A percentile compares a stretch with the other conserved stretches of the same genome.
Conservation (phyloP, 177 flowering plant species). For the Vitis hybrid region DNA sequence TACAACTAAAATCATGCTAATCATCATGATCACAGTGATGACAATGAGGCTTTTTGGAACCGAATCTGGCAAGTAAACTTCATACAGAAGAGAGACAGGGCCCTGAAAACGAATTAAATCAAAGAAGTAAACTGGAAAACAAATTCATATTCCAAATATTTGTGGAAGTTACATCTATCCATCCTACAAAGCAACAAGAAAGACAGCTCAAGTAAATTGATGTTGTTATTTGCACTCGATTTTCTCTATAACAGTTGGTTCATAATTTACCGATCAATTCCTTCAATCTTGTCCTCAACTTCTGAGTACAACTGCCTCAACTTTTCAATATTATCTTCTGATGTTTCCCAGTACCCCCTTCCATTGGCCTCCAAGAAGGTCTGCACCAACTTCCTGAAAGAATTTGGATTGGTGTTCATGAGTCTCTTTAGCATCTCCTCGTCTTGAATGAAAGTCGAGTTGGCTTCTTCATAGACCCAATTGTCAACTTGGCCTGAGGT, state of each 20-base stretch:
- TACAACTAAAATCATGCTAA: too few relatives aligned
- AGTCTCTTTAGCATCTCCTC: constrained; percentile 88
- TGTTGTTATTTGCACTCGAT: not conserved
- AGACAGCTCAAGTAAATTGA: not conserved
- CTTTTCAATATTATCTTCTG: constrained; percentile 79
- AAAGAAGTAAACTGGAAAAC: not conserved
- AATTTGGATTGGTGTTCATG: constrained; percentile 92
- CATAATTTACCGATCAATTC: constrained; percentile 66
- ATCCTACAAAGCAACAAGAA: not conserved
- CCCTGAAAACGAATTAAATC: not conserved
- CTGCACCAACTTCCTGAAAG: constrained; percentile 92
- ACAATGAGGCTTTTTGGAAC: too few relatives aligned
- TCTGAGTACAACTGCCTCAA: constrained; percentile 87
- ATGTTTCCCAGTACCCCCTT: constrained; percentile 98
- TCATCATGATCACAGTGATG: too few relatives aligned
- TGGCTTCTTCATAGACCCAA: constrained; percentile 98
- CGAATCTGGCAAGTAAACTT: too few relatives aligned
- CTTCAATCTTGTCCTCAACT: constrained; percentile 99
- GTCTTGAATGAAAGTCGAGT: constrained; percentile 87
- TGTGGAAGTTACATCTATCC: constrained; percentile 6
- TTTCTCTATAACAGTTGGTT: not conserved
- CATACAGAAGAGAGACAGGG: too few relatives aligned
- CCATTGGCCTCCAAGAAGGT: constrained; percentile 99
- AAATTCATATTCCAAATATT: constrained; percentile 13
- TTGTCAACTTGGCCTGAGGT: constrained; percentile 99